Percentiles rank a stretch among this genome's conserved stretches.
phyloP scores from a whole-genome alignment of 2,329 filamentous ascomycete species.

The Talaromyces islandicus region DNA sequence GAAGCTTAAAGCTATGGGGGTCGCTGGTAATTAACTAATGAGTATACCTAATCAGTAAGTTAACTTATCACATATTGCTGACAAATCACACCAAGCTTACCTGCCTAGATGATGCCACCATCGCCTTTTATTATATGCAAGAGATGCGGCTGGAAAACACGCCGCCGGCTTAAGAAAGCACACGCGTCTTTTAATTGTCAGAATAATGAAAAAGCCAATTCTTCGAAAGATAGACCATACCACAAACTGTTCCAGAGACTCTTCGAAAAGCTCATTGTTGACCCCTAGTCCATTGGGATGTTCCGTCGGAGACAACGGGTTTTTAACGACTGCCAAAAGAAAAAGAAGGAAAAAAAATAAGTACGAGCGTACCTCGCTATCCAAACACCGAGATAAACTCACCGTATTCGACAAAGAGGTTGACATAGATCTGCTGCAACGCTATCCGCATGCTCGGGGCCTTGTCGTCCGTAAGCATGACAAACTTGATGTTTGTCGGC shows the following conservation, averaged over 20 bases:
- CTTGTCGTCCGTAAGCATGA: constrained; percentile 88
- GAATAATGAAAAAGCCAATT: neutral
- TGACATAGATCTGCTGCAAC: constrained; percentile 96
- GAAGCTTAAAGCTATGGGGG: neutral
- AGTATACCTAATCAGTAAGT: neutral
- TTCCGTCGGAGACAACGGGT: constrained; percentile 56
- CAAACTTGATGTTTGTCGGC: constrained; percentile 88
- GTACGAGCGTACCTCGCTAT: neutral
- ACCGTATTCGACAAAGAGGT: constrained; percentile 95
- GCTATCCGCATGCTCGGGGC: constrained; percentile 89
- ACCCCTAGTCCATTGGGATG: constrained; percentile 58
- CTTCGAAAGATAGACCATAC: constrained; percentile 24
- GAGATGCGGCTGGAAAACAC: neutral
- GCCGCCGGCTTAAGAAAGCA: neutral
- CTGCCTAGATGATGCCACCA: neutral
- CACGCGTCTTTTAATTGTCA: neutral
- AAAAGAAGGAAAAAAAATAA: no score
- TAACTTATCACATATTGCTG: neutral
- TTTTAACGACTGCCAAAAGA: constrained; percentile 55
- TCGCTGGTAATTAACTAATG: neutral
- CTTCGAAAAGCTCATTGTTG: constrained; percentile 60
- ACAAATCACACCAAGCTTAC: neutral
- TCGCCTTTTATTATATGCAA: neutral
- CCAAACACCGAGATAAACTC: constrained; percentile 12
- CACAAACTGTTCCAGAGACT: constrained; percentile 49